These are phyloP conservation scores for Inonotus hispidus DNA, from an alignment of 1,284 basidiomycete species.

Conservation along the genomic window DNA sequence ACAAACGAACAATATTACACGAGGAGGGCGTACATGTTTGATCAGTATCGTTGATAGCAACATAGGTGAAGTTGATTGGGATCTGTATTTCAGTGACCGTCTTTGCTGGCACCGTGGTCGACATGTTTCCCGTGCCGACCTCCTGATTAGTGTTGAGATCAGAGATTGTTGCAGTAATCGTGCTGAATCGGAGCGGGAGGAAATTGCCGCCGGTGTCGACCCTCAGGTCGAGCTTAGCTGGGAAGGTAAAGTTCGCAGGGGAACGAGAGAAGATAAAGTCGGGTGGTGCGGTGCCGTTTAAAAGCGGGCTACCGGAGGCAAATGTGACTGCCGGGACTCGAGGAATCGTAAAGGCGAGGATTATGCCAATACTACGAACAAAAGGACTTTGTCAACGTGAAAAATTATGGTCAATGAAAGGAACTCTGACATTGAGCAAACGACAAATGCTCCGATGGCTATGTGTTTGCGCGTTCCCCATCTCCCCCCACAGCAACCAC, in stretches of 20 bases:
- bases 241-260: slow-evolving; percentile 85
- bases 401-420: not conserved
- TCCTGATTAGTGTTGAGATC: slow-evolving; percentile 58
- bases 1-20: not conserved
- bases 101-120: slow-evolving; percentile 58
- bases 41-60: slow-evolving; percentile 77
- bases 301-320: slow-evolving; percentile 52
- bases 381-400: slow-evolving; percentile 3
- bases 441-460: slow-evolving; percentile 60
- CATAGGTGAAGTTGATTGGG: slow-evolving; percentile 77
- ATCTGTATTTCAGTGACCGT: slow-evolving; percentile 54
- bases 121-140: slow-evolving; percentile 62
- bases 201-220: slow-evolving; percentile 68
- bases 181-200: slow-evolving; percentile 67
- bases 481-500: slow-evolving; percentile 72
- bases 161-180: slow-evolving; percentile 58
- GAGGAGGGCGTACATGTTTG: slow-evolving; percentile 58
- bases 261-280: slow-evolving; percentile 21
- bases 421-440: slow-evolving; percentile 56
- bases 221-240: slow-evolving; percentile 65
- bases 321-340: slow-evolving; percentile 70
- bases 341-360: slow-evolving; percentile 73
- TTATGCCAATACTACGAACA: slow-evolving; percentile 51
- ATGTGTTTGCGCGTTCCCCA: slow-evolving; percentile 70
- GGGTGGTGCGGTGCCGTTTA: slow-evolving; percentile 50